Conservation (phyloP, 495 filamentous ascomycete genomes). For the Peziza echinospora region DNA sequence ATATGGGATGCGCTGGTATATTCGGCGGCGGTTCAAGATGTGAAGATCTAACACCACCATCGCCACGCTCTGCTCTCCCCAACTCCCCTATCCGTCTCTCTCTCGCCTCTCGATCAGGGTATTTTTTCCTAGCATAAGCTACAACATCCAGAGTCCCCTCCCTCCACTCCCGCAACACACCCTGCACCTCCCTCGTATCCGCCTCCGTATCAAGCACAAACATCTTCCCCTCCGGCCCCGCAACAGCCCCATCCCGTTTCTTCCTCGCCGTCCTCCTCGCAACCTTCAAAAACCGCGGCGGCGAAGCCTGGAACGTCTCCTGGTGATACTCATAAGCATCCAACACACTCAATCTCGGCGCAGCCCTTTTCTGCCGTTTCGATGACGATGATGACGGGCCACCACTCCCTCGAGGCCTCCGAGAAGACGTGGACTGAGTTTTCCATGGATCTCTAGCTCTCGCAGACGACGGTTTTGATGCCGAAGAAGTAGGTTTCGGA, state of each 20-base stretch:
- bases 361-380: constrained; percentile 13
- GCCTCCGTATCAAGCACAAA: constrained; percentile 45
- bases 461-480: too few relatives aligned
- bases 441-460: too few relatives aligned
- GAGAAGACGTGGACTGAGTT: too few relatives aligned
- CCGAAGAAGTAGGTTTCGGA: too few relatives aligned
- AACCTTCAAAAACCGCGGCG: constrained; percentile 55
- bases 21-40: too few relatives aligned
- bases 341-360: constrained; percentile 44
- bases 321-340: constrained; percentile 37
- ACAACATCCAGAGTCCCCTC: constrained; percentile 28
- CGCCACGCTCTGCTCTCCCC: too few relatives aligned
- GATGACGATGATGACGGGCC: too few relatives aligned
- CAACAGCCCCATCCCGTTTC: constrained; percentile 40
- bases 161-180: constrained; percentile 51
- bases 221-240: constrained; percentile 52
- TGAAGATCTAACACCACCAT: too few relatives aligned
- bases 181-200: constrained; percentile 57
- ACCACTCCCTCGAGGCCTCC: too few relatives aligned
- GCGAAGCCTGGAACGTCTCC: constrained; percentile 13
- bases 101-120: too few relatives aligned
- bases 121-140: neutral
- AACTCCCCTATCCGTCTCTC: too few relatives aligned
- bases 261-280: constrained; percentile 48
- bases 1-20: too few relatives aligned